phyloP scores from a whole-genome alignment of 2,329 filamentous ascomycete species.

The Fusarium bactridioides region DNA sequence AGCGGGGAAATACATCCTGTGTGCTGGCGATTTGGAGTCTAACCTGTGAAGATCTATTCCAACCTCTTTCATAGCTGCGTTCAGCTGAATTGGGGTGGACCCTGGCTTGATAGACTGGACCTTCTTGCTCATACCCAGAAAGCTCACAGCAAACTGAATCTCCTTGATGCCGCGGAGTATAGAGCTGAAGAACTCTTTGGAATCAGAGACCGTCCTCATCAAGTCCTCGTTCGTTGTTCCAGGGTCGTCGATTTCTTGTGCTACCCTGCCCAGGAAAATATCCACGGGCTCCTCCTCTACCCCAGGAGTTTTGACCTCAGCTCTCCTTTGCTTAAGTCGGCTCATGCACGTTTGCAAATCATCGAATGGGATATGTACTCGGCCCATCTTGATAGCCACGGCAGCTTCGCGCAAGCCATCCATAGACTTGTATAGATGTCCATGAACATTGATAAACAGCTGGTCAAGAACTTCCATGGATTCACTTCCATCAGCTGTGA shows the following conservation, averaged over 20 bases:
- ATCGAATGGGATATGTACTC: conserved; percentile 89
- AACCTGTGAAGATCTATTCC: conserved; percentile 91
- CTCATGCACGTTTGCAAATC: conserved; percentile 74
- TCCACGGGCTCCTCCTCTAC: conserved; percentile 62
- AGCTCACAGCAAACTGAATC: conserved; percentile 93
- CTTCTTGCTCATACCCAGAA: conserved; percentile 84
- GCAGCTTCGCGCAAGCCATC: conserved; percentile 91
- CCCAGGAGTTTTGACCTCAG: conserved; percentile 47
- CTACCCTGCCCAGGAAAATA: conserved; percentile 74
- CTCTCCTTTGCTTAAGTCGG: conserved; percentile 59
- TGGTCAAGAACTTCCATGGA: conserved; percentile 89
- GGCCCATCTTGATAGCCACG: conserved; percentile 87
- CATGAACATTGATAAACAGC: conserved; percentile 88
- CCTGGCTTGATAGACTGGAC: conserved; percentile 72
- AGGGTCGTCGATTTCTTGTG: conserved; percentile 75
- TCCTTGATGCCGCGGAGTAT: conserved; percentile 93
- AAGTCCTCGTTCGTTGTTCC: conserved; percentile 73
- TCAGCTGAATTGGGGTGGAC: conserved; percentile 78
- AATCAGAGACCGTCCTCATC: conserved; percentile 86
- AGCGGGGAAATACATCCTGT: conserved; percentile 97
- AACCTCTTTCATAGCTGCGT: conserved; percentile 94
- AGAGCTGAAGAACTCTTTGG: conserved; percentile 89
- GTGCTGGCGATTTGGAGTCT: conserved; percentile 90
- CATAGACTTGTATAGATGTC: conserved; percentile 82
- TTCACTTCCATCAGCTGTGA: conserved; percentile 85